Evolutionary conservation across 257 asterid genomes (phyloP).

Genomic region (Ophiorrhiza pumila): DNA sequence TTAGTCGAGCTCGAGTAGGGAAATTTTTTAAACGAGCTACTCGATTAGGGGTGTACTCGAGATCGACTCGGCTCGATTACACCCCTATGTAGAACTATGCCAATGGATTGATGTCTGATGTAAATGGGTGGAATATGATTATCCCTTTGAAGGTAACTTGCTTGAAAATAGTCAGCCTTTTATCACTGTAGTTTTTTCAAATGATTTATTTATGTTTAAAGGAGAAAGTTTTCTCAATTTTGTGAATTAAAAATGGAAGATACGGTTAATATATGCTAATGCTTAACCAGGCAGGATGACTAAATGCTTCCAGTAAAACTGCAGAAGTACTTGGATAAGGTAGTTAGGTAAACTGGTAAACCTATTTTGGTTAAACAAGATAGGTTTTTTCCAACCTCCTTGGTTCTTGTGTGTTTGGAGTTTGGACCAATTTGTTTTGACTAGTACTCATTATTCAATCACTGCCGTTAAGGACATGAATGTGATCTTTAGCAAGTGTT

Average conservation of each 20-base stretch:
- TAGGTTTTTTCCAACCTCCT: too few species aligned
- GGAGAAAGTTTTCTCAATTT: neutral
- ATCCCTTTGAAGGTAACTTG: too few species aligned
- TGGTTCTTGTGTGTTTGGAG: neutral
- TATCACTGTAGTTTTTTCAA: neutral
- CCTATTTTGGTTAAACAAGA: neutral
- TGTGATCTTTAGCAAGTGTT: too few species aligned
- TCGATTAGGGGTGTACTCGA: too few species aligned
- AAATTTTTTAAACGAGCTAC: too few species aligned
- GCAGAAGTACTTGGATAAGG: too few species aligned
- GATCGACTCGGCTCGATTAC: too few species aligned
- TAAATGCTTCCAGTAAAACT: neutral
- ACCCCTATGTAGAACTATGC: too few species aligned
- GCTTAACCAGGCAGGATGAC: constrained; percentile 3
- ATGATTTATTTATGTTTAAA: neutral
- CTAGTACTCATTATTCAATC: neutral
- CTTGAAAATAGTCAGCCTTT: too few species aligned
- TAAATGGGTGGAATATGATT: too few species aligned
- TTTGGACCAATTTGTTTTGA: neutral
- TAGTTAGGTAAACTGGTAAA: constrained; percentile 13
- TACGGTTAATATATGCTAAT: neutral
- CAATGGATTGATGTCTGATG: too few species aligned
- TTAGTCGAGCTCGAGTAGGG: too few species aligned
- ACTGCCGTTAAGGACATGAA: neutral
- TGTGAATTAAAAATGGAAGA: neutral